These are phyloP conservation scores for Xerocomus alliaceus DNA, from an alignment of 1,284 basidiomycete genomes.

Conservation along the genomic window DNA sequence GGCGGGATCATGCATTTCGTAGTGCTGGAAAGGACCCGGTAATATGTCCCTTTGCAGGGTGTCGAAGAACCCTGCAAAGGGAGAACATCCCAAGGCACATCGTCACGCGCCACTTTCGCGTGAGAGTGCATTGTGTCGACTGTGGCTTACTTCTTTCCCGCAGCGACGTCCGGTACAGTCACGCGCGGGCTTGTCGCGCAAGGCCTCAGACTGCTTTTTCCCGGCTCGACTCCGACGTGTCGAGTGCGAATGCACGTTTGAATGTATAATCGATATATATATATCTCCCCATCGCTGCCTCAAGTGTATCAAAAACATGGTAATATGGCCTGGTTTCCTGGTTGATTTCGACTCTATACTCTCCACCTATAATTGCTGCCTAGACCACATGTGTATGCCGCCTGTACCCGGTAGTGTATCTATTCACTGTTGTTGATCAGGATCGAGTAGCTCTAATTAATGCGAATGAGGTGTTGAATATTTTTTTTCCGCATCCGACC, in stretches of 20 bases:
- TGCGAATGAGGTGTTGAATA: not conserved
- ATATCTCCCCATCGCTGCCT: not conserved
- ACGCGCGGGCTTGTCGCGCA: slow-evolving; percentile 15
- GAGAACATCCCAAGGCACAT: slow-evolving; percentile 34
- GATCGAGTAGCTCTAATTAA: not conserved
- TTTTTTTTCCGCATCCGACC: not conserved
- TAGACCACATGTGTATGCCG: not conserved
- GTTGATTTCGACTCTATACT: too few species aligned
- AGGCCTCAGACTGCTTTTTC: not conserved
- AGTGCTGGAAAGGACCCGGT: slow-evolving; percentile 8
- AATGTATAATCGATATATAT: not conserved
- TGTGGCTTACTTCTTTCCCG: slow-evolving; percentile 29
- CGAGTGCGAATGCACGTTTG: not conserved
- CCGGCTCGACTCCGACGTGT: not conserved
- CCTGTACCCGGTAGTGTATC: not conserved
- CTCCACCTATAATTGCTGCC: not conserved
- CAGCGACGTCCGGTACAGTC: slow-evolving; percentile 22
- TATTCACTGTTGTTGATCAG: not conserved
- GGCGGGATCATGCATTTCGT: slow-evolving; percentile 8
- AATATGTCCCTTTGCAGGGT: slow-evolving; percentile 18
- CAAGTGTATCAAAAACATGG: not conserved
- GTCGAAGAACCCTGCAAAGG: slow-evolving; percentile 7
- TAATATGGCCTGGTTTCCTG: not conserved
- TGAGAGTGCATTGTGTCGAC: slow-evolving; percentile 5
- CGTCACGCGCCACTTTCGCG: slow-evolving; percentile 16